A percentile compares a stretch with the other conserved stretches of the same genome.
These are phyloP conservation scores for Symbiodinium natans DNA, from an alignment of 73 alveolate species.

Conservation along the genomic window DNA sequence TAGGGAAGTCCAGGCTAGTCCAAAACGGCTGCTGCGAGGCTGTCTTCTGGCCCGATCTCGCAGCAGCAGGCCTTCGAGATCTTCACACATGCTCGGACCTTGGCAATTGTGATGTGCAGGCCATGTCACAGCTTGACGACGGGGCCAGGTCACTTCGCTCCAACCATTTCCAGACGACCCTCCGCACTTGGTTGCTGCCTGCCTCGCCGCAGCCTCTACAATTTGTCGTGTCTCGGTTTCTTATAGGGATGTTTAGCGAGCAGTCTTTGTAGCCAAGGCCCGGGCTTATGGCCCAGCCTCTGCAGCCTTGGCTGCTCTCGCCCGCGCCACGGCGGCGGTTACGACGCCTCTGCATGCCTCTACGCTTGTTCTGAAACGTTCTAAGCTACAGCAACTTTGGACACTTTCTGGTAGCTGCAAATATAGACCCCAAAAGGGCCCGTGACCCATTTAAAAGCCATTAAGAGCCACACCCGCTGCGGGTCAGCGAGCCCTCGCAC, in stretches of 20 bases:
- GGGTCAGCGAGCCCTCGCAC: too few species aligned
- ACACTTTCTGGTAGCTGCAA: too few species aligned
- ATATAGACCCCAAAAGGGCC: too few species aligned
- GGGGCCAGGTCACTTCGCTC: neutral
- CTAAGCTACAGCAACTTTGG: too few species aligned
- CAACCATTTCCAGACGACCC: constrained; percentile 81
- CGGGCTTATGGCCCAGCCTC: constrained; percentile 71
- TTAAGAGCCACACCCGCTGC: too few species aligned
- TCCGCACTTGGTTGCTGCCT: constrained; percentile 85
- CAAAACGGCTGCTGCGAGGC: constrained; percentile 1
- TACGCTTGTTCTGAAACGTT: too few species aligned
- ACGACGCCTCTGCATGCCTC: neutral
- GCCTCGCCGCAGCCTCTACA: constrained; percentile 10
- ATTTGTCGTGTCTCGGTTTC: too few species aligned
- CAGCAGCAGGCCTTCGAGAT: constrained; percentile 30
- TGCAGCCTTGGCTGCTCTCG: constrained; percentile 67
- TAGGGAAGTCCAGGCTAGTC: too few species aligned
- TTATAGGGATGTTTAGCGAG: too few species aligned
- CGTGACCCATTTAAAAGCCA: too few species aligned
- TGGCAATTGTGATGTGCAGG: neutral
- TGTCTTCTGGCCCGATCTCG: constrained; percentile 27
- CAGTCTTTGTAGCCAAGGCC: constrained; percentile 7
- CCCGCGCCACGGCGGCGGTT: neutral
- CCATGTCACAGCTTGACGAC: neutral
- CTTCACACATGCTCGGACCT: constrained; percentile 40